Conservation (phyloP, 208 protist species). For the Wallacemonas sp. region DNA sequence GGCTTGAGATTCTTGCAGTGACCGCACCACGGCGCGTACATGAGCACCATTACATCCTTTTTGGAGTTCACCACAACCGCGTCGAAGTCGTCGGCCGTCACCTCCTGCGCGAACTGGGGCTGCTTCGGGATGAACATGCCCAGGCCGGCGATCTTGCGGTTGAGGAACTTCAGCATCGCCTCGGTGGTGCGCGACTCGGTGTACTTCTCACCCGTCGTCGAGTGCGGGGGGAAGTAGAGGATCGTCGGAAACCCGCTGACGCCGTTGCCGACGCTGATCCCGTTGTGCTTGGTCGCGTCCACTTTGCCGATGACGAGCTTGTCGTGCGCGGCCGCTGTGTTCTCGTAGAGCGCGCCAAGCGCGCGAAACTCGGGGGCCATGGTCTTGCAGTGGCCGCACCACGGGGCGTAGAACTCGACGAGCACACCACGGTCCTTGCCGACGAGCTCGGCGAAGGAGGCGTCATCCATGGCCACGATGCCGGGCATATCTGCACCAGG, state of each 20-base stretch:
- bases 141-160: slow-evolving; percentile 20
- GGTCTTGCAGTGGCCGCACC: slow-evolving; percentile 86
- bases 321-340: slow-evolving; percentile 23
- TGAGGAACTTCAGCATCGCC: slow-evolving; percentile 48
- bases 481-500: slow-evolving; percentile 34
- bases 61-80: slow-evolving; percentile 25
- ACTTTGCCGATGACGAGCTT: slow-evolving; percentile 70
- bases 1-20: slow-evolving; percentile 90
- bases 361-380: slow-evolving; percentile 46
- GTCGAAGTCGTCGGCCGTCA: slow-evolving; percentile 44
- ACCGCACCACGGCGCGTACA: slow-evolving; percentile 79
- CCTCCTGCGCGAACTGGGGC: slow-evolving; percentile 31
- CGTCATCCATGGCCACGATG: slow-evolving; percentile 38
- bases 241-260: slow-evolving; percentile 69
- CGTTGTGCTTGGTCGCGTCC: slow-evolving; percentile 48
- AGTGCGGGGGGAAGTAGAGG: slow-evolving; percentile 70
- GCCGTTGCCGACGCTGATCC: slow-evolving; percentile 38
- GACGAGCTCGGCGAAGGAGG: slow-evolving; percentile 69
- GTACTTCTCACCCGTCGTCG: slow-evolving; percentile 41
- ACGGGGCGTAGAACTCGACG: slow-evolving; percentile 92
- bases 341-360: slow-evolving; percentile 31
- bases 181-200: slow-evolving; percentile 25
- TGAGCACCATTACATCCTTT: slow-evolving; percentile 70
- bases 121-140: slow-evolving; percentile 28
- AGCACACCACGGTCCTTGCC: slow-evolving; percentile 77